A percentile compares a stretch with the other conserved stretches of the same genome.
These are phyloP conservation scores for Venturia carpophila DNA, from an alignment of 2,329 filamentous ascomycete genomes.

Conservation along the genomic window DNA sequence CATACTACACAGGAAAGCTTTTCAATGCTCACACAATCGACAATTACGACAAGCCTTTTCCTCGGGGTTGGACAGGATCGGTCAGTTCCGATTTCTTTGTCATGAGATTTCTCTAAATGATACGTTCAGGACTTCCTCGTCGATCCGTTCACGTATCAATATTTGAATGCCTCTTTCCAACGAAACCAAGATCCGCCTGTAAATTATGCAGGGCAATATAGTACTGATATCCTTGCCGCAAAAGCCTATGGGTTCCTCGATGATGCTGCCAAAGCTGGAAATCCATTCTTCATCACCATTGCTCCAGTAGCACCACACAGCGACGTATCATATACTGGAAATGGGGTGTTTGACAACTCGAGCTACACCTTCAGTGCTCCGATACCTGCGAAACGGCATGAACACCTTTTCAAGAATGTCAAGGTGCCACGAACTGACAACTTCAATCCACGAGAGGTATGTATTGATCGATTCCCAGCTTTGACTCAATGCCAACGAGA, in stretches of 20 bases:
- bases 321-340: constrained; percentile 31
- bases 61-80: constrained; percentile 31
- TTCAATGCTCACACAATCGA: constrained; percentile 44
- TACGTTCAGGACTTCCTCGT: constrained; percentile 39
- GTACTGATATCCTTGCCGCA: constrained; percentile 51
- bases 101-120: background rate
- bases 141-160: constrained; percentile 61
- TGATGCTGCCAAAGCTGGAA: constrained; percentile 46
- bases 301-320: constrained; percentile 61
- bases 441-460: constrained; percentile 53
- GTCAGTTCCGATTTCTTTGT: background rate
- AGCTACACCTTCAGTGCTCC: constrained; percentile 39
- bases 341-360: constrained; percentile 8
- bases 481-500: background rate
- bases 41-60: constrained; percentile 40
- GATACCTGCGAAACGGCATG: constrained; percentile 53
- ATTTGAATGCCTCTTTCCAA: constrained; percentile 57
- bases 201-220: constrained; percentile 49
- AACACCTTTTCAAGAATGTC: constrained; percentile 52
- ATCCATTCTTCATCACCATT: constrained; percentile 60
- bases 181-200: constrained; percentile 50
- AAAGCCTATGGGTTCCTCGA: constrained; percentile 55
- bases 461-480: background rate
- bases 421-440: constrained; percentile 54
- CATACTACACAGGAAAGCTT: constrained; percentile 54